phyloP scores from a whole-genome alignment of 1,284 basidiomycete genomes.

The Volvariella surrecta region DNA sequence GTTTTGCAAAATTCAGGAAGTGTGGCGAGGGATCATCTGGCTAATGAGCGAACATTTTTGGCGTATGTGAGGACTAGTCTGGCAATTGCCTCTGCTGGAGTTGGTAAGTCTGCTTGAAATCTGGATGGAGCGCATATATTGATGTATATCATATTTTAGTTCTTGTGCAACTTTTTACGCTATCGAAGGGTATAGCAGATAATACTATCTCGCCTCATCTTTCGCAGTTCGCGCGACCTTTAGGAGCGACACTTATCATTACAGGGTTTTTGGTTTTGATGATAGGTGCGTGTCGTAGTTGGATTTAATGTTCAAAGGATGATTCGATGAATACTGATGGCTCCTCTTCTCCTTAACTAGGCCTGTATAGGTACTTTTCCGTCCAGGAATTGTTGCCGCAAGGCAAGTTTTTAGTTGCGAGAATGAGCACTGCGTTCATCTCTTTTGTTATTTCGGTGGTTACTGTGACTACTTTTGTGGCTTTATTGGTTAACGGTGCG shows the following conservation, averaged over 20 bases:
- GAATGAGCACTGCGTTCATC: not conserved
- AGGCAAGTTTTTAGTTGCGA: not conserved
- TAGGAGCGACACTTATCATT: constrained; percentile 44
- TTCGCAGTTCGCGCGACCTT: constrained; percentile 38
- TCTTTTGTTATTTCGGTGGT: not conserved
- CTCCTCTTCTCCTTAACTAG: not conserved
- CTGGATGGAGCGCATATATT: too few species aligned
- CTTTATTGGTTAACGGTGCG: too few species aligned
- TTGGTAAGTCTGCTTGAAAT: too few species aligned
- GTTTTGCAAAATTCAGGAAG: too few species aligned
- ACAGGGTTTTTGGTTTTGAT: constrained; percentile 41
- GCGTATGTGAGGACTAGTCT: too few species aligned
- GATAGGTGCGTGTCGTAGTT: constrained; percentile 32
- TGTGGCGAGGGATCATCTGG: too few species aligned
- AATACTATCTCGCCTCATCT: constrained; percentile 15
- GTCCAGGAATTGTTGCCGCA: not conserved
- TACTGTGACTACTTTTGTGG: not conserved
- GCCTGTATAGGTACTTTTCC: not conserved
- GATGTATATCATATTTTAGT: too few species aligned
- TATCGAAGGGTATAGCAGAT: constrained; percentile 9
- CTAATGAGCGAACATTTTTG: too few species aligned
- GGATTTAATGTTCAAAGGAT: too few species aligned
- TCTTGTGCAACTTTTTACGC: constrained; percentile 7
- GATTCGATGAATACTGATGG: too few species aligned
- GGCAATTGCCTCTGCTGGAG: too few species aligned